These are phyloP conservation scores for Centrapalus pauciflorus DNA, from an alignment of 129 eudicot genomes.

Conservation along the genomic window DNA sequence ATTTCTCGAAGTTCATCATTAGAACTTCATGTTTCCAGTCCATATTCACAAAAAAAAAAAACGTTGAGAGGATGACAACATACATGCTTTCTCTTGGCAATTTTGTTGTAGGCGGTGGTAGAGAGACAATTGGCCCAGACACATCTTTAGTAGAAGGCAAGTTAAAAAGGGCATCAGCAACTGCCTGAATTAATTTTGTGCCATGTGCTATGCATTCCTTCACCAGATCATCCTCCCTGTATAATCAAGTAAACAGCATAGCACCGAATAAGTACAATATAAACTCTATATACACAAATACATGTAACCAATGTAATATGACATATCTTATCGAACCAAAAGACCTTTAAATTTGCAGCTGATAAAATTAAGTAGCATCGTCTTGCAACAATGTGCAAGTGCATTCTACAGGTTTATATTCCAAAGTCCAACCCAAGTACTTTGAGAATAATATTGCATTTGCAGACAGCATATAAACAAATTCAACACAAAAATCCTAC, in stretches of 20 bases:
- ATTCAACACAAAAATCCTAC: neutral
- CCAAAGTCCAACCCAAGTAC: neutral
- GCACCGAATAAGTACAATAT: conserved; percentile 1
- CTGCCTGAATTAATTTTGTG: conserved; percentile 70
- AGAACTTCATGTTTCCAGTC: no score
- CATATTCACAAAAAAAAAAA: no score
- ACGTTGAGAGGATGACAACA: neutral
- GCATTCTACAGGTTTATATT: neutral
- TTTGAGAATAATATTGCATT: neutral
- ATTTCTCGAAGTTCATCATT: no score
- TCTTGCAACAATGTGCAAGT: neutral
- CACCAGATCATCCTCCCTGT: conserved; percentile 77
- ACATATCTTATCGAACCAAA: neutral
- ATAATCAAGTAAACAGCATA: conserved; percentile 1
- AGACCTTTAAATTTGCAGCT: no score
- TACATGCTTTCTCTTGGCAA: conserved; percentile 91
- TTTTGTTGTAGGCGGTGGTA: conserved; percentile 74
- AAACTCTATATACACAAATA: neutral
- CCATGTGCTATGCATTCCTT: conserved; percentile 55
- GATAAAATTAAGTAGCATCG: neutral
- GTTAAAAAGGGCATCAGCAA: conserved; percentile 79
- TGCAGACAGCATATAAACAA: neutral
- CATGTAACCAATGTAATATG: neutral
- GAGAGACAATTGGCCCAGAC: conserved; percentile 69
- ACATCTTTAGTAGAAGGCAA: conserved; percentile 69